These are phyloP conservation scores for Botrytis squamosa DNA, from an alignment of 2,329 filamentous ascomycete species.

Conservation along the genomic window DNA sequence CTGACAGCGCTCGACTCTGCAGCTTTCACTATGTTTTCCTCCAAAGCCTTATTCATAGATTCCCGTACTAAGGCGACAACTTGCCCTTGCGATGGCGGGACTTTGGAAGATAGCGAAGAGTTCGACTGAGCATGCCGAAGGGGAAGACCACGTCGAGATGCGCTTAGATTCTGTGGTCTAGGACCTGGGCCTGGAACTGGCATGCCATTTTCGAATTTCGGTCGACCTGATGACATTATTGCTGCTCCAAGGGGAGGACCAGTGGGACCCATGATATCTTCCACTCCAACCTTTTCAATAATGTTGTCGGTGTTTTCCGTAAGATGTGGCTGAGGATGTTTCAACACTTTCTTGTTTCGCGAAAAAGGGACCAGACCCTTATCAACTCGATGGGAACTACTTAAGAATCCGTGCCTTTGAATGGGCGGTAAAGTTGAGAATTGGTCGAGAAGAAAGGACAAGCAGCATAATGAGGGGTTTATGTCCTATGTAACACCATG, in stretches of 20 bases:
- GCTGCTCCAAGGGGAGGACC: conserved; percentile 39
- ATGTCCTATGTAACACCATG: conserved; percentile 15
- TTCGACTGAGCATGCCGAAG: conserved; percentile 47
- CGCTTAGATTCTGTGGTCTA: conserved; percentile 44
- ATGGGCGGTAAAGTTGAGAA: conserved; percentile 12
- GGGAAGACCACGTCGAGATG: conserved; percentile 27
- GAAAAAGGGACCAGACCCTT: conserved; percentile 21
- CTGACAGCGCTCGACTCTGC: conserved; percentile 59
- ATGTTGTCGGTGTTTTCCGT: conserved; percentile 13
- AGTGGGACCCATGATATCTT: conserved; percentile 32
- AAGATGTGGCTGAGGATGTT: conserved; percentile 19
- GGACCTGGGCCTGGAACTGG: conserved; percentile 40
- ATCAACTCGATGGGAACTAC: conserved; percentile 16
- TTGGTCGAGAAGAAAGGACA: conserved; percentile 2
- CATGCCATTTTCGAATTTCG: conserved; percentile 43
- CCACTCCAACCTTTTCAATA: not conserved
- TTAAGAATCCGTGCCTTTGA: conserved; percentile 11
- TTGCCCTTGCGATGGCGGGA: conserved; percentile 58
- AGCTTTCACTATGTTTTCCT: conserved; percentile 63
- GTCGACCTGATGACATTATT: conserved; percentile 41
- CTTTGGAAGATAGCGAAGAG: conserved; percentile 49
- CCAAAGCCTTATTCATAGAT: conserved; percentile 64
- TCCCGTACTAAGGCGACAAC: conserved; percentile 65
- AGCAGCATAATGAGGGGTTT: conserved; percentile 19
- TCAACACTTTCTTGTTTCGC: conserved; percentile 20